Conservation (phyloP, 2,329 filamentous ascomycete genomes). For the Sclerotinia borealis region DNA sequence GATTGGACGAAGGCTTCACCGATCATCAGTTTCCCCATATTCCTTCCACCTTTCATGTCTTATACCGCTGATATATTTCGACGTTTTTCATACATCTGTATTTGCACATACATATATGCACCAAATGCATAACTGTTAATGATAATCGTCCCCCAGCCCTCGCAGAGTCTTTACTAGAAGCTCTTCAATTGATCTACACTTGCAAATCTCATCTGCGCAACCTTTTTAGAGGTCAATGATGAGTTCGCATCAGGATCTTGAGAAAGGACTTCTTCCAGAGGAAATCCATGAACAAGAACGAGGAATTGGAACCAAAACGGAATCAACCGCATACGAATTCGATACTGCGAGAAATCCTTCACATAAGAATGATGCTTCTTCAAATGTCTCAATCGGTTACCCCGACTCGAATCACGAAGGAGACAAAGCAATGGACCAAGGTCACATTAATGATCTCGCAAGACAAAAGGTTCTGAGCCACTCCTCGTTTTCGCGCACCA, state of each 20-base stretch:
- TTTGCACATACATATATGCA: conserved; percentile 1
- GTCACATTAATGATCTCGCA: conserved; percentile 25
- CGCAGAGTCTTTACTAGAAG: conserved; percentile 8
- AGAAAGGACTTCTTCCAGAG: conserved; percentile 17
- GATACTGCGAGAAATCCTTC: conserved; percentile 18
- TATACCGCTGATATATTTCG: background rate
- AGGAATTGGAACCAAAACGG: conserved; percentile 13
- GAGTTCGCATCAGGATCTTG: conserved; percentile 15
- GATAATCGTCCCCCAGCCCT: conserved; percentile 4
- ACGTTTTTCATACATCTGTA: background rate
- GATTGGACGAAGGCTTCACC: conserved; percentile 3
- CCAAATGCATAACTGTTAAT: conserved; percentile 4
- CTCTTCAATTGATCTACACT: background rate
- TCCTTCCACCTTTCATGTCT: background rate
- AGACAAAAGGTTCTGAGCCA: conserved; percentile 18
- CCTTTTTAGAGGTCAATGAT: conserved; percentile 13
- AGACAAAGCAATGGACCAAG: conserved; percentile 27
- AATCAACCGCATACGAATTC: conserved; percentile 18
- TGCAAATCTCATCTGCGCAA: background rate
- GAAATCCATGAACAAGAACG: conserved; percentile 1
- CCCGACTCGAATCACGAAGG: conserved; percentile 28
- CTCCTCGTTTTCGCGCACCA: background rate
- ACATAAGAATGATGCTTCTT: conserved; percentile 4
- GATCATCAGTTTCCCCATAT: conserved; percentile 6
- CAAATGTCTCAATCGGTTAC: conserved; percentile 16